Conservation (phyloP, 805 yeast species). For the Barnettozyma sp. region DNA sequence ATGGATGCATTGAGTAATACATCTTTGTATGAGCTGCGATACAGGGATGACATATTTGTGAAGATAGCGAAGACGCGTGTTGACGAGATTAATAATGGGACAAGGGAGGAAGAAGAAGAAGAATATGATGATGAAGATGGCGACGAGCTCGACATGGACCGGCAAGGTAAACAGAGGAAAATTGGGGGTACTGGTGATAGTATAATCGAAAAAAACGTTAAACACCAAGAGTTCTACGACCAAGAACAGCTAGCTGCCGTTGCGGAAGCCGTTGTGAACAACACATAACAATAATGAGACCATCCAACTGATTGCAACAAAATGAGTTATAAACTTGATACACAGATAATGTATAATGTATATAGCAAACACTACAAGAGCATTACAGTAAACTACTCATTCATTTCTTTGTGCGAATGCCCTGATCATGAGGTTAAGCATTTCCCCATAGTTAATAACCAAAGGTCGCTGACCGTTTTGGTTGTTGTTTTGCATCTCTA, state of each 20-base stretch:
- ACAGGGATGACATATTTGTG: constrained; percentile 35
- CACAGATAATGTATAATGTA: too few relatives aligned
- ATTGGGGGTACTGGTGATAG: constrained; percentile 4
- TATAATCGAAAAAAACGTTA: constrained; percentile 3
- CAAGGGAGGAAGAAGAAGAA: constrained; percentile 5
- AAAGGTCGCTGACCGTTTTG: background rate
- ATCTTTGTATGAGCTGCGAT: constrained; percentile 37
- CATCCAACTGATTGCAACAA: too few relatives aligned
- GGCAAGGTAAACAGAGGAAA: too few relatives aligned
- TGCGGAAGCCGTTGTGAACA: constrained; percentile 23
- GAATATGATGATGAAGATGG: constrained; percentile 4
- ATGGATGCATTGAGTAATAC: constrained; percentile 36
- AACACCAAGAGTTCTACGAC: constrained; percentile 11
- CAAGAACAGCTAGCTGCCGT: constrained; percentile 23
- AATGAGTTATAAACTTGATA: too few relatives aligned
- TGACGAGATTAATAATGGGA: constrained; percentile 2
- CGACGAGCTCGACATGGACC: too few relatives aligned
- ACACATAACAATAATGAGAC: constrained; percentile 5
- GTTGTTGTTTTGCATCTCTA: background rate
- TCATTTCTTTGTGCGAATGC: constrained; percentile 1
- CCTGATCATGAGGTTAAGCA: background rate
- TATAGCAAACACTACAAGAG: too few relatives aligned
- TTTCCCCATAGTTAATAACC: constrained; percentile 1
- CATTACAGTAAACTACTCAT: too few relatives aligned
- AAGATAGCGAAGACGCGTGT: constrained; percentile 21